Percentiles rank a stretch among this genome's conserved stretches.
phyloP scores from a whole-genome alignment of 2,329 filamentous ascomycete genomes.

The Alternaria arbusti region DNA sequence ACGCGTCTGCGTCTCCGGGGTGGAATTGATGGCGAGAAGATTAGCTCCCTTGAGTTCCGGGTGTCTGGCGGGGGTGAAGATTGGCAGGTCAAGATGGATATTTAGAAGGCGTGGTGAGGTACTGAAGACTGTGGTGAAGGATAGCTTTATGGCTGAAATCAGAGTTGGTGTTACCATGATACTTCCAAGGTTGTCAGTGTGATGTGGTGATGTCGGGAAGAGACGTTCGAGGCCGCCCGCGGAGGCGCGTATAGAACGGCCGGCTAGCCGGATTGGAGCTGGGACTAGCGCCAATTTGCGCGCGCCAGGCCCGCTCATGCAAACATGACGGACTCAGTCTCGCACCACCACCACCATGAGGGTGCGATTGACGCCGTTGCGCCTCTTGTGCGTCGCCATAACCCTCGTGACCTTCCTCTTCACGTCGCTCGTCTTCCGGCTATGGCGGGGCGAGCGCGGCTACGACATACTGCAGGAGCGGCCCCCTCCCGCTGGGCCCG shows the following conservation, averaged over 20 bases:
- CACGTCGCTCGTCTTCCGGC: conserved; percentile 25
- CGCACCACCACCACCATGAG: conserved; percentile 35
- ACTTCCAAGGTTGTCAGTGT: not conserved
- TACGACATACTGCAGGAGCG: conserved; percentile 40
- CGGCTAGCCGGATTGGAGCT: conserved; percentile 12
- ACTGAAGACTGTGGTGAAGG: too few species aligned
- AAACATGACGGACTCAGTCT: conserved; percentile 19
- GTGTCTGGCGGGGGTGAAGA: not conserved
- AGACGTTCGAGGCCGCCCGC: not conserved
- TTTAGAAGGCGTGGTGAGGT: not conserved
- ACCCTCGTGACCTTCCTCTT: conserved; percentile 31
- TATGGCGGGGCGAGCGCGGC: conserved; percentile 37
- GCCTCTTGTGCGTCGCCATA: conserved; percentile 39
- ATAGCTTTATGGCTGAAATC: too few species aligned
- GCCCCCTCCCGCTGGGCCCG: conserved; percentile 28
- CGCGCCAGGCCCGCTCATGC: conserved; percentile 12
- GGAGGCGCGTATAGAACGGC: not conserved
- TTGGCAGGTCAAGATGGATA: not conserved
- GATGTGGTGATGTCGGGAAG: not conserved
- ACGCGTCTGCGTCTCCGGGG: not conserved
- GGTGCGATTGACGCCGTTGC: conserved; percentile 47
- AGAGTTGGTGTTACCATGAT: not conserved
- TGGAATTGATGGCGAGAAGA: not conserved
- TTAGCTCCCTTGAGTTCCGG: not conserved
- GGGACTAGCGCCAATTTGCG: conserved; percentile 10